phyloP scores from a whole-genome alignment of 495 filamentous ascomycete species.

The Penicillium pancosmium region DNA sequence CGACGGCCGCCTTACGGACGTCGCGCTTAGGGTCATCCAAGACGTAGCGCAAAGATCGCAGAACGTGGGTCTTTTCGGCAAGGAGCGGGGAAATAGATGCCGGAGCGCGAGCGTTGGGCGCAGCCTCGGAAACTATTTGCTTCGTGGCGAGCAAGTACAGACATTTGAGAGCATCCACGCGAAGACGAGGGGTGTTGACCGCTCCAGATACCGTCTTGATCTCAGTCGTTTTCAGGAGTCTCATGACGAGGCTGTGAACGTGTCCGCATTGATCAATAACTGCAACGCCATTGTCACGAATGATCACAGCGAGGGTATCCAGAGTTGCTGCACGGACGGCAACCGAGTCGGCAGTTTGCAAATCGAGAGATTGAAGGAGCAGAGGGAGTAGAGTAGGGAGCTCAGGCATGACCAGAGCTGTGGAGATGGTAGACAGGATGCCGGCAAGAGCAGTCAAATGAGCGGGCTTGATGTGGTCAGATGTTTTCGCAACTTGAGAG shows the following conservation, averaged over 20 bases:
- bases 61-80: conserved; percentile 58
- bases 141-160: conserved; percentile 55
- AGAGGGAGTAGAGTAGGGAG: conserved; percentile 63
- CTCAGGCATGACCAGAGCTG: conserved; percentile 60
- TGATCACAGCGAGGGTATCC: conserved; percentile 59
- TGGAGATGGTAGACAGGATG: conserved; percentile 63
- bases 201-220: conserved; percentile 11
- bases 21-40: conserved; percentile 70
- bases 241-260: conserved; percentile 57
- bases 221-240: conserved; percentile 55
- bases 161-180: conserved; percentile 57
- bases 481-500: conserved; percentile 4
- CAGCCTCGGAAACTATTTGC: conserved; percentile 28
- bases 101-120: conserved; percentile 34
- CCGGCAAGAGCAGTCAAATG: conserved; percentile 69
- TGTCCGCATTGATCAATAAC: conserved; percentile 59
- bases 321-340: conserved; percentile 66
- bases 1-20: conserved; percentile 70
- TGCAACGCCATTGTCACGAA: conserved; percentile 57
- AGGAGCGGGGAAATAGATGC: conserved; percentile 52
- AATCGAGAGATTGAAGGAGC: conserved; percentile 72
- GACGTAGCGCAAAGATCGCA: conserved; percentile 52
- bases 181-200: conserved; percentile 47
- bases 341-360: conserved; percentile 50
- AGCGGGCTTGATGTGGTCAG: conserved; percentile 55